Conservation (phyloP, 2,329 filamentous ascomycete genomes). For the Claviceps spartinae region DNA sequence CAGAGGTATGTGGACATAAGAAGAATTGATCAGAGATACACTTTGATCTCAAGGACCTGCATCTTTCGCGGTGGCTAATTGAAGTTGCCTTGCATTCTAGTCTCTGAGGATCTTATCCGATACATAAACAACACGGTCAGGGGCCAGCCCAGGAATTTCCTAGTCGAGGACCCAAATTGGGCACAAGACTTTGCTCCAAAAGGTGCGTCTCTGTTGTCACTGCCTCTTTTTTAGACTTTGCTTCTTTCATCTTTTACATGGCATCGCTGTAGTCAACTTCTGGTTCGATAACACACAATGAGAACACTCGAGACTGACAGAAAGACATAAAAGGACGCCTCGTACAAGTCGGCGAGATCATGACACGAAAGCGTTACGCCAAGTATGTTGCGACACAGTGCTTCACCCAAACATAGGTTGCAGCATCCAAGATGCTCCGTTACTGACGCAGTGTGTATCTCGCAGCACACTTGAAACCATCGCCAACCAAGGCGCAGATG, state of each 20-base stretch:
- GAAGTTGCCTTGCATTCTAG: slow-evolving; percentile 13
- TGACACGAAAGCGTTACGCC: slow-evolving; percentile 71
- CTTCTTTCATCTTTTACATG: background rate
- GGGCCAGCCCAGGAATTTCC: slow-evolving; percentile 37
- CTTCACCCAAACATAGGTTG: too few relatives aligned
- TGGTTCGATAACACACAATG: background rate
- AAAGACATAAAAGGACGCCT: slow-evolving; percentile 35
- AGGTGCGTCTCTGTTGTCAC: slow-evolving; percentile 23
- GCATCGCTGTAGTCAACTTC: background rate
- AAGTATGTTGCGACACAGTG: slow-evolving; percentile 18
- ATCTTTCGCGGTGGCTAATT: background rate
- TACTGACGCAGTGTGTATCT: background rate
- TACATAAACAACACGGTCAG: slow-evolving; percentile 49
- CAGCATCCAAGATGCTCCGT: background rate
- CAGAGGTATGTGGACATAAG: slow-evolving; percentile 18
- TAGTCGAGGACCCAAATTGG: slow-evolving; percentile 65
- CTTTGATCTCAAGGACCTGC: too few relatives aligned
- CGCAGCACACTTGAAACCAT: slow-evolving; percentile 58
- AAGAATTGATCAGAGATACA: background rate
- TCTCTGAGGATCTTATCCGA: slow-evolving; percentile 58
- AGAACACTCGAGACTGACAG: slow-evolving; percentile 1
- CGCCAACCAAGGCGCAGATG: slow-evolving; percentile 55
- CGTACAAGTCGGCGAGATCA: slow-evolving; percentile 57
- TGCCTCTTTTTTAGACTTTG: too few relatives aligned
- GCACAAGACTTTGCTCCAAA: slow-evolving; percentile 80